Conservation (phyloP, 768 basidiomycete genomes). For the Pulveroboletus sp. region DNA sequence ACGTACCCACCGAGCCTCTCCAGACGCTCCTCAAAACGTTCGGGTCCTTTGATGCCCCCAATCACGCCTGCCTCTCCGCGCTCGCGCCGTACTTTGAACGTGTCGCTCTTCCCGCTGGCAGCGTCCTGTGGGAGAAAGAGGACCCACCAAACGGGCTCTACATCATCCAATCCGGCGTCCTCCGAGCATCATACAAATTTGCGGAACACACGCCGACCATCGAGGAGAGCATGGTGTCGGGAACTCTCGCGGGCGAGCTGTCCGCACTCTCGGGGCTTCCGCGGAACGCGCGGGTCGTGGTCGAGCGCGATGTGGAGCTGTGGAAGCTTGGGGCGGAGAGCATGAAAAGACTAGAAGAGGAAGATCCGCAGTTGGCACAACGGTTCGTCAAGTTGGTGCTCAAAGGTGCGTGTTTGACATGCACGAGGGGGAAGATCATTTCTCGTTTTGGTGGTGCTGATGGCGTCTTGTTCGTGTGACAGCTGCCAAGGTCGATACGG, state of each 20-base stretch:
- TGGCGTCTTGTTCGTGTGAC: neutral
- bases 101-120: slow-evolving; percentile 49
- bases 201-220: slow-evolving; percentile 60
- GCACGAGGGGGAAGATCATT: too few species aligned
- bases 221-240: slow-evolving; percentile 91
- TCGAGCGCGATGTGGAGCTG: slow-evolving; percentile 70
- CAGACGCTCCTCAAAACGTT: slow-evolving; percentile 78
- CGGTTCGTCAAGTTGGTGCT: slow-evolving; percentile 63
- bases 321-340: slow-evolving; percentile 71
- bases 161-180: slow-evolving; percentile 81
- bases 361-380: slow-evolving; percentile 62
- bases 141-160: slow-evolving; percentile 81
- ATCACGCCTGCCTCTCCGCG: slow-evolving; percentile 52
- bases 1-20: slow-evolving; percentile 53
- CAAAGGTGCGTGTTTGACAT: slow-evolving; percentile 49
- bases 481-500: slow-evolving; percentile 66
- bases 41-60: slow-evolving; percentile 60
- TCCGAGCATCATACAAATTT: slow-evolving; percentile 80
- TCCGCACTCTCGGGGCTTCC: slow-evolving; percentile 74
- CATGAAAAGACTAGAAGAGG: slow-evolving; percentile 59
- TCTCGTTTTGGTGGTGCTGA: neutral
- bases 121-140: slow-evolving; percentile 71
- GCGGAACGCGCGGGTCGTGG: slow-evolving; percentile 82
- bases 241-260: slow-evolving; percentile 88
- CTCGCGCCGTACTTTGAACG: slow-evolving; percentile 71